These are phyloP conservation scores for Wallacemonas rigidus DNA, from an alignment of 208 protist genomes.

Conservation along the genomic window DNA sequence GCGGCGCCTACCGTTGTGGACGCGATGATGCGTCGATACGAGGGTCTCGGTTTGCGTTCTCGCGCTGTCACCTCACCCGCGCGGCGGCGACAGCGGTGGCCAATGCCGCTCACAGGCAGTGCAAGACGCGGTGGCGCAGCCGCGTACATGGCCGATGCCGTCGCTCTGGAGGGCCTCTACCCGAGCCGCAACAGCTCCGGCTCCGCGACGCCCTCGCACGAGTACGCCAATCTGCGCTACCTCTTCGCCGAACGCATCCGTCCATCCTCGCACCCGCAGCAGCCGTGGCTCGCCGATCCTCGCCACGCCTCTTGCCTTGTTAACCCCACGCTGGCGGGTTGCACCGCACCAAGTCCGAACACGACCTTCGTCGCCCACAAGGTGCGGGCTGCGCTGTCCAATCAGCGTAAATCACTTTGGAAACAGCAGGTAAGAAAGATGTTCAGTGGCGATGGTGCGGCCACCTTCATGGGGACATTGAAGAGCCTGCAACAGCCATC, in stretches of 20 bases:
- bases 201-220: not conserved
- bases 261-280: not conserved
- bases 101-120: not conserved
- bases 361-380: conserved; percentile 7
- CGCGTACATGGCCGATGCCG: not conserved
- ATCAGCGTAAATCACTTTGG: conserved; percentile 13
- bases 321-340: not conserved
- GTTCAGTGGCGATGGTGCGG: conserved; percentile 1
- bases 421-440: conserved; percentile 21
- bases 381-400: not conserved
- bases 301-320: not conserved
- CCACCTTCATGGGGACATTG: conserved; percentile 7
- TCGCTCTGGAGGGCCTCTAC: conserved; percentile 8
- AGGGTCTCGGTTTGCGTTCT: conserved; percentile 8
- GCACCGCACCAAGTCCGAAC: conserved; percentile 6
- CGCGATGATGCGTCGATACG: conserved; percentile 10
- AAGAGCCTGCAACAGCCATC: conserved; percentile 14
- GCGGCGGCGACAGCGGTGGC: not conserved
- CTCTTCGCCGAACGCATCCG: conserved; percentile 11
- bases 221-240: conserved; percentile 9
- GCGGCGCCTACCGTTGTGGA: not conserved
- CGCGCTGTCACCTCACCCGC: not conserved
- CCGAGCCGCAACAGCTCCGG: conserved; percentile 16
- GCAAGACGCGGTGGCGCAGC: not conserved
- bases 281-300: not conserved